These are phyloP conservation scores for Nitzschia sp. DNA, from an alignment of 108 stramenopile genomes.

Conservation along the genomic window DNA sequence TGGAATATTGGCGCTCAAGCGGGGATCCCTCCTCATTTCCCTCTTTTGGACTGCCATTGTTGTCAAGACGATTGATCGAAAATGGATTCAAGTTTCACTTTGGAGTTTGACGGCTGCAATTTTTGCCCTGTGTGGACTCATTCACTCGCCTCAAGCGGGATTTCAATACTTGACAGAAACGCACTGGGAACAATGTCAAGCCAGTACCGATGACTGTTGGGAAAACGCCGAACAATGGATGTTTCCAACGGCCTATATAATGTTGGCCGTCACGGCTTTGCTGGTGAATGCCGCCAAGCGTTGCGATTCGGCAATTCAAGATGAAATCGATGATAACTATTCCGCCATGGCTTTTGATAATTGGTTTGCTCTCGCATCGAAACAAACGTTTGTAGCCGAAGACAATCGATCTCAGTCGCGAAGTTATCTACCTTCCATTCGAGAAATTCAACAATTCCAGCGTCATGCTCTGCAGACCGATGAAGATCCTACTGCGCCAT, in stretches of 20 bases:
- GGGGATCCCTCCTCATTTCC: slow-evolving; percentile 29
- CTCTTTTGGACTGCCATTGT: slow-evolving; percentile 45
- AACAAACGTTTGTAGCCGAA: slow-evolving; percentile 7
- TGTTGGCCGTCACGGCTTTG: slow-evolving; percentile 23
- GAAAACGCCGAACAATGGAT: slow-evolving; percentile 30
- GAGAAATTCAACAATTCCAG: slow-evolving; percentile 1
- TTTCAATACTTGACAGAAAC: slow-evolving; percentile 15
- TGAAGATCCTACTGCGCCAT: no score
- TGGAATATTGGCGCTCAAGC: slow-evolving; percentile 39
- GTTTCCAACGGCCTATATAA: slow-evolving; percentile 30
- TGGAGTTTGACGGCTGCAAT: slow-evolving; percentile 28
- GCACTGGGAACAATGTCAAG: slow-evolving; percentile 27
- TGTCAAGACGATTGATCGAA: slow-evolving; percentile 43
- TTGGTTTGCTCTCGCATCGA: slow-evolving; percentile 32
- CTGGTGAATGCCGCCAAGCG: neutral
- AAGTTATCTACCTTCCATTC: neutral
- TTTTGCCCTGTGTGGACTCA: slow-evolving; percentile 45
- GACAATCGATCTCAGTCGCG: slow-evolving; percentile 1
- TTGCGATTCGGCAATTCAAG: slow-evolving; percentile 5
- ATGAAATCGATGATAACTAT: slow-evolving; percentile 14
- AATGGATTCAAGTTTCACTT: slow-evolving; percentile 30
- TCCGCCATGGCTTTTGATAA: slow-evolving; percentile 22
- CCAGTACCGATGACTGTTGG: slow-evolving; percentile 16
- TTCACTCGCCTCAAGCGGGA: slow-evolving; percentile 38
- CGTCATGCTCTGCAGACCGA: neutral